A percentile compares a stretch with the other conserved stretches of the same genome.
phyloP scores from a whole-genome alignment of 495 filamentous ascomycete species.

The Penicillium taxi region DNA sequence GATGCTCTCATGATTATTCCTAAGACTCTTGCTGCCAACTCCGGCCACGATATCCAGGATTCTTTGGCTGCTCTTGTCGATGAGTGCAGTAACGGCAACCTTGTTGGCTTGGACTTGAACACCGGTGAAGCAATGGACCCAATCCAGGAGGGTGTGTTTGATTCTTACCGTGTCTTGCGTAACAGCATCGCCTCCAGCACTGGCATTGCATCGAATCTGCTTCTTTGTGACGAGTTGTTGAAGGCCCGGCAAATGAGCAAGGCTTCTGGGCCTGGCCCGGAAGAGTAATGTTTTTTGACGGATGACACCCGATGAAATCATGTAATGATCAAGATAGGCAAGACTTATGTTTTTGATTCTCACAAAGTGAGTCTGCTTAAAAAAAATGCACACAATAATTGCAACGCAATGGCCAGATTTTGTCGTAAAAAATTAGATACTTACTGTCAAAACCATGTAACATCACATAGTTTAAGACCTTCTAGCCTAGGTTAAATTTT shows the following conservation, averaged over 20 bases:
- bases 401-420: slow-evolving; percentile 3
- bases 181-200: slow-evolving; percentile 91
- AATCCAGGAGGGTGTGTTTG: slow-evolving; percentile 84
- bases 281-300: slow-evolving; percentile 32
- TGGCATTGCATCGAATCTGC: slow-evolving; percentile 88
- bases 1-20: slow-evolving; percentile 91
- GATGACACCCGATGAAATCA: slow-evolving; percentile 14
- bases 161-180: slow-evolving; percentile 89
- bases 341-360: slow-evolving; percentile 9
- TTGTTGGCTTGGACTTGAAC: slow-evolving; percentile 76
- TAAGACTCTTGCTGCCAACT: slow-evolving; percentile 94
- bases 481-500: no score
- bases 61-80: slow-evolving; percentile 77
- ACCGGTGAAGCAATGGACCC: slow-evolving; percentile 94
- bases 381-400: slow-evolving; percentile 27
- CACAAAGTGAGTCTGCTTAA: slow-evolving; percentile 15
- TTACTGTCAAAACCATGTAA: no score
- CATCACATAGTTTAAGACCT: no score
- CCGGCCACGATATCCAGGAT: slow-evolving; percentile 94
- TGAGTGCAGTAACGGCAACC: slow-evolving; percentile 73
- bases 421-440: no score
- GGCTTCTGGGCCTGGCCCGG: slow-evolving; percentile 35
- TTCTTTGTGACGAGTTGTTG: slow-evolving; percentile 93
- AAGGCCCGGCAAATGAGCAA: slow-evolving; percentile 92
- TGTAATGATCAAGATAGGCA: slow-evolving; percentile 22